These are phyloP conservation scores for Phtheirospermum japonicum DNA, from an alignment of 257 asterid genomes.

Conservation along the genomic window DNA sequence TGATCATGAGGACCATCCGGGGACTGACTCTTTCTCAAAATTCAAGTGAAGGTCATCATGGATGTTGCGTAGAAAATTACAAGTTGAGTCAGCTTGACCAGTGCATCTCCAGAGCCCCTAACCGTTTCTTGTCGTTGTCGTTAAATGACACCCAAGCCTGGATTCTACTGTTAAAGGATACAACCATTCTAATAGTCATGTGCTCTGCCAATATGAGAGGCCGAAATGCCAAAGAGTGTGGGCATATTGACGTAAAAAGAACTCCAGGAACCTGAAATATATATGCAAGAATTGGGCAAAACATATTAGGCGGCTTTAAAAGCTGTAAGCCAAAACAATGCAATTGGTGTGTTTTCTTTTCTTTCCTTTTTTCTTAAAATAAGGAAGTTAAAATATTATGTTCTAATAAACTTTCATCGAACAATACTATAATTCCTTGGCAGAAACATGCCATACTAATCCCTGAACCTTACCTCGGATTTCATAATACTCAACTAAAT, in stretches of 20 bases:
- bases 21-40: constrained; percentile 78
- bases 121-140: constrained; percentile 73
- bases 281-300: too few relatives aligned
- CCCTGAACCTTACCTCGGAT: too few relatives aligned
- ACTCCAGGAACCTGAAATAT: constrained; percentile 97
- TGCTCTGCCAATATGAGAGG: constrained; percentile 89
- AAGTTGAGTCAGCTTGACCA: constrained; percentile 72
- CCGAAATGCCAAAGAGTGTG: constrained; percentile 87
- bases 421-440: too few relatives aligned
- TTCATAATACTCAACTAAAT: too few relatives aligned
- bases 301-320: too few relatives aligned
- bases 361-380: too few relatives aligned
- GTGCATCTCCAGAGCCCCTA: constrained; percentile 89
- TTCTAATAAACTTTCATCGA: too few relatives aligned
- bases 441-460: too few relatives aligned
- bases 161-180: constrained; percentile 81
- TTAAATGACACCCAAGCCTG: constrained; percentile 97
- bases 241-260: constrained; percentile 91
- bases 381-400: too few relatives aligned
- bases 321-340: too few relatives aligned
- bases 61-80: constrained; percentile 78
- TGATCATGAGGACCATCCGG: constrained; percentile 75
- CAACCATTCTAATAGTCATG: constrained; percentile 71
- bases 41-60: constrained; percentile 97
- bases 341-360: too few relatives aligned